These are phyloP conservation scores for Paramyrothecium sp. DNA, from an alignment of 2,329 filamentous ascomycete species.

Conservation along the genomic window DNA sequence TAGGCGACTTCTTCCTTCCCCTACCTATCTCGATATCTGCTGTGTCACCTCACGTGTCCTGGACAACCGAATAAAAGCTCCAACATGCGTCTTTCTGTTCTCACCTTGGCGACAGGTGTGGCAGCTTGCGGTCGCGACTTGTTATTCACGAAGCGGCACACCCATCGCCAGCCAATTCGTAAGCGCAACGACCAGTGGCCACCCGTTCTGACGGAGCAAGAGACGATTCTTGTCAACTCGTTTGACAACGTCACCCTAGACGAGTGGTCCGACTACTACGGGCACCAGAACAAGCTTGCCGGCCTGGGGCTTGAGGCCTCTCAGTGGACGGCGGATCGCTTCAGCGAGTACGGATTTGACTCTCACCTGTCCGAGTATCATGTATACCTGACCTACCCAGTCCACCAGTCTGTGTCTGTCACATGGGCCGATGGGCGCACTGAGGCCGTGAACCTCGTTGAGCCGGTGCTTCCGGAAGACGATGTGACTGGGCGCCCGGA, in stretches of 20 bases:
- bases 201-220: constrained; percentile 28
- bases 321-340: constrained; percentile 36
- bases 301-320: constrained; percentile 34
- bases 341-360: constrained; percentile 32
- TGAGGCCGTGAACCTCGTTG: constrained; percentile 66
- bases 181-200: constrained; percentile 33
- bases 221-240: constrained; percentile 31
- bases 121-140: constrained; percentile 29
- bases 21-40: background rate
- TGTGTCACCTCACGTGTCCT: no score
- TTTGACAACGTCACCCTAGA: constrained; percentile 36
- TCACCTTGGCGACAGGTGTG: constrained; percentile 18
- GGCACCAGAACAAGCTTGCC: constrained; percentile 35
- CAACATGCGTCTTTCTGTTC: constrained; percentile 13
- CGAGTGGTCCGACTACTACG: constrained; percentile 37
- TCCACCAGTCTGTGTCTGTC: constrained; percentile 49
- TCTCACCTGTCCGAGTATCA: constrained; percentile 46
- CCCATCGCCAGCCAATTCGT: constrained; percentile 26
- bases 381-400: constrained; percentile 60
- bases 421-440: constrained; percentile 41
- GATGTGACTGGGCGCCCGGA: constrained; percentile 67
- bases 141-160: constrained; percentile 21
- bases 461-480: constrained; percentile 72
- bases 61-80: no score
- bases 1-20: background rate